These are phyloP conservation scores for Chaetomium globosum DNA, from an alignment of 2,329 filamentous ascomycete species.

Conservation along the genomic window DNA sequence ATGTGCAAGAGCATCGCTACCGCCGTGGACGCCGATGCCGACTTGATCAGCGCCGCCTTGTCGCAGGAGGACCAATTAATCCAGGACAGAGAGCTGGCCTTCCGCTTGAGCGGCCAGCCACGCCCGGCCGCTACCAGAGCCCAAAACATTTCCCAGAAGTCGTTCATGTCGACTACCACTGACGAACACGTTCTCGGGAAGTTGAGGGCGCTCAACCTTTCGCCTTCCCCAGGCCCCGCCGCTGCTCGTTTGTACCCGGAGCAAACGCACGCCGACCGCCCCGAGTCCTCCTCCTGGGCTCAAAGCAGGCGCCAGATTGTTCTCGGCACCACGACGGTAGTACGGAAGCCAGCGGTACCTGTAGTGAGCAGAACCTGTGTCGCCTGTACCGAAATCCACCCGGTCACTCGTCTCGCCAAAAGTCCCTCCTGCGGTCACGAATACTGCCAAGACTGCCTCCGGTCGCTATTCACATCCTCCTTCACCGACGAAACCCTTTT, in stretches of 20 bases:
- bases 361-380: neutral
- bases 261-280: neutral
- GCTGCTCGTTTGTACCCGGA: neutral
- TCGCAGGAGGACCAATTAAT: slow-evolving; percentile 26
- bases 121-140: neutral
- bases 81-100: slow-evolving; percentile 29
- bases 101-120: neutral
- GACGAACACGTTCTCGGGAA: neutral
- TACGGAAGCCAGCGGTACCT: neutral
- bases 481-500: slow-evolving; percentile 56
- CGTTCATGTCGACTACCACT: neutral
- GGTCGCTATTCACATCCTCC: slow-evolving; percentile 47
- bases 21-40: slow-evolving; percentile 29
- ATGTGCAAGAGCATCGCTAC: slow-evolving; percentile 34
- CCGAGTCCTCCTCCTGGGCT: slow-evolving; percentile 31
- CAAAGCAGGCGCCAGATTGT: neutral
- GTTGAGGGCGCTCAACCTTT: neutral
- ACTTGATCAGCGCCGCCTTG: slow-evolving; percentile 15
- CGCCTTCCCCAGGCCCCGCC: neutral
- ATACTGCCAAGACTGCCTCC: slow-evolving; percentile 57
- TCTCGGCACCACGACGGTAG: neutral
- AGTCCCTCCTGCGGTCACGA: slow-evolving; percentile 47
- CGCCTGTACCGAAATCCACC: slow-evolving; percentile 17
- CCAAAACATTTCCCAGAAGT: neutral
- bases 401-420: slow-evolving; percentile 4